A percentile compares a stretch with the other conserved stretches of the same genome.
phyloP scores from a whole-genome alignment of 345 rosid genomes.

The Linum usitatissimum region DNA sequence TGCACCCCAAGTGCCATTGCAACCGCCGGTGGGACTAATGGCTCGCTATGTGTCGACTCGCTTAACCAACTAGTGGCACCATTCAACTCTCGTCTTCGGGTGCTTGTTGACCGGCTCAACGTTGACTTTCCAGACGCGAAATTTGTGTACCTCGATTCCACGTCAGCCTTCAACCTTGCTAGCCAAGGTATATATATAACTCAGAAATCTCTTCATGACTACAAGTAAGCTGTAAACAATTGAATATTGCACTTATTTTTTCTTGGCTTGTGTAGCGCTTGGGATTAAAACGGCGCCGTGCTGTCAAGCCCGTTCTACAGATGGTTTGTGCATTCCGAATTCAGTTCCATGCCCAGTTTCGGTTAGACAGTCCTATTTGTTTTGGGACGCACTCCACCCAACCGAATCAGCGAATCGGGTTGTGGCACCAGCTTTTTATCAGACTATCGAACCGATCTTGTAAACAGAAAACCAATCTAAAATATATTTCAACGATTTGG shows the following conservation, averaged over 20 bases:
- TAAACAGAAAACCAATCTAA: no score
- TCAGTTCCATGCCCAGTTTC: background rate
- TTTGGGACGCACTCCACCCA: background rate
- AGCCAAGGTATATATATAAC: background rate
- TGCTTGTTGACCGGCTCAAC: constrained; percentile 3
- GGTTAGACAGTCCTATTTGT: background rate
- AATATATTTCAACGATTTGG: no score
- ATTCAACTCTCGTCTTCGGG: constrained; percentile 4
- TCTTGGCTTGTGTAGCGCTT: background rate
- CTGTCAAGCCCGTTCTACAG: background rate
- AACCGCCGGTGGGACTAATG: background rate
- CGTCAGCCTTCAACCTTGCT: background rate
- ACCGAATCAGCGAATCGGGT: background rate
- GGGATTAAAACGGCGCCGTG: background rate
- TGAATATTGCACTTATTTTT: no score
- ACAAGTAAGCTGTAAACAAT: no score
- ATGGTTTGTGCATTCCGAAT: background rate
- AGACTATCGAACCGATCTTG: background rate
- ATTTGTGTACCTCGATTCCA: constrained; percentile 6
- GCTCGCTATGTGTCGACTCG: constrained; percentile 6
- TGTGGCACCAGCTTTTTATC: background rate
- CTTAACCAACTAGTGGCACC: constrained; percentile 2
- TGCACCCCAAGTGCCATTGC: constrained; percentile 18
- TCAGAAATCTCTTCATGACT: background rate
- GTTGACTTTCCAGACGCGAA: background rate